Evolutionary conservation across 768 basidiomycete genomes (phyloP).

Genomic region (Boletus rex-veris): DNA sequence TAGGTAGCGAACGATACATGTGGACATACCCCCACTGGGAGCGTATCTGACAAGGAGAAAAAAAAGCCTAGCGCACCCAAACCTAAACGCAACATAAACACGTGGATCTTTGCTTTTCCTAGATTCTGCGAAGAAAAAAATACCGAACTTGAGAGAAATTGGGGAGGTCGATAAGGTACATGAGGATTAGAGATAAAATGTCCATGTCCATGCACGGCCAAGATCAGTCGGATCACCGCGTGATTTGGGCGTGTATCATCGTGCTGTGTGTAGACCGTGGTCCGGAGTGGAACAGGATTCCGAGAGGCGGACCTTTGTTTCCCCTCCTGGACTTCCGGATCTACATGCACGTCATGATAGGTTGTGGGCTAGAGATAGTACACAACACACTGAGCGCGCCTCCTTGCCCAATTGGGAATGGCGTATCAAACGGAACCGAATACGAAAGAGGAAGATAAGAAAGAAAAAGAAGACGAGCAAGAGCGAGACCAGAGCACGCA

Average conservation of each 20-base stretch:
- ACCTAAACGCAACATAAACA: background rate
- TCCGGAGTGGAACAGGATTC: background rate
- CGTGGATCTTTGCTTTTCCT: background rate
- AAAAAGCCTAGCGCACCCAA: background rate
- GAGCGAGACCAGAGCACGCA: background rate
- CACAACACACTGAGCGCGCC: background rate
- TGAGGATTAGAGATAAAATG: constrained; percentile 7
- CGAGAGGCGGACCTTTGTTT: background rate
- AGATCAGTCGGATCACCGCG: constrained; percentile 4
- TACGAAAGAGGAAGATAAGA: background rate
- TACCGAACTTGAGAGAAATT: background rate
- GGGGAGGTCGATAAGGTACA: constrained; percentile 16
- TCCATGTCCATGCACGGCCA: background rate
- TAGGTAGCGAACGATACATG: background rate
- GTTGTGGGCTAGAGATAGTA: constrained; percentile 6
- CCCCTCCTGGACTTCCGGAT: background rate
- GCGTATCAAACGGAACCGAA: constrained; percentile 5
- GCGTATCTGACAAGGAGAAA: background rate
- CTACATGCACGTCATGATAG: background rate
- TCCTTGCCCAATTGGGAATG: background rate
- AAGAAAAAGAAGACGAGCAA: background rate
- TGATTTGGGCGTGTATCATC: background rate
- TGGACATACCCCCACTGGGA: background rate
- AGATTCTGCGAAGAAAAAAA: background rate
- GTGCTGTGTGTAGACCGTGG: background rate